Conservation (phyloP, 768 basidiomycete genomes). For the Boletus sensibilis region DNA sequence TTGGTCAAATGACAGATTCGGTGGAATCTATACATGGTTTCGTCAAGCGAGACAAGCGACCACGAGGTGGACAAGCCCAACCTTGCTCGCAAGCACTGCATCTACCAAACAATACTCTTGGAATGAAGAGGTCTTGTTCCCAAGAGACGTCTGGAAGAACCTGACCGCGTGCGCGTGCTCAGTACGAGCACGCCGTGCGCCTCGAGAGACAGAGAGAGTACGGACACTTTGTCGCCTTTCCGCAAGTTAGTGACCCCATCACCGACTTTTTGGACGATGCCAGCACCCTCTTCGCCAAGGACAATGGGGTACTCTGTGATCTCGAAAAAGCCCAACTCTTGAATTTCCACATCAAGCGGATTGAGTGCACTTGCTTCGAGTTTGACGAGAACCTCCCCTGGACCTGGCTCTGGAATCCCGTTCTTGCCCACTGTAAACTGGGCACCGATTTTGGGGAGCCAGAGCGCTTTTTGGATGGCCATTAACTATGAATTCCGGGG, state of each 20-base stretch:
- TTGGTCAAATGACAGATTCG: conserved; percentile 35
- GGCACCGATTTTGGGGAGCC: conserved; percentile 10
- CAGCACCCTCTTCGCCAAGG: conserved; percentile 38
- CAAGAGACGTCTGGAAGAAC: conserved; percentile 7
- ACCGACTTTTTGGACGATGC: conserved; percentile 38
- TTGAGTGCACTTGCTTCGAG: conserved; percentile 42
- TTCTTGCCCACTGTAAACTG: conserved; percentile 2
- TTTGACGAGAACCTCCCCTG: conserved; percentile 43
- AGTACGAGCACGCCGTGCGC: background rate
- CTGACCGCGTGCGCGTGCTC: background rate
- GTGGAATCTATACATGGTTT: conserved; percentile 28
- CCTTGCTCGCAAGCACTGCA: conserved; percentile 16
- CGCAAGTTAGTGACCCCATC: conserved; percentile 32
- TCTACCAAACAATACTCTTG: conserved; percentile 24
- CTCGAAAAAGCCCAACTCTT: background rate
- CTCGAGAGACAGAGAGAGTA: background rate
- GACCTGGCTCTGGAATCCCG: conserved; percentile 36
- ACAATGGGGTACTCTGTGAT: conserved; percentile 36
- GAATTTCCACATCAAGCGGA: conserved; percentile 36
- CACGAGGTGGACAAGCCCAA: background rate
- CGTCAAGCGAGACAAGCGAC: background rate
- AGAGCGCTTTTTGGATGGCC: conserved; percentile 13
- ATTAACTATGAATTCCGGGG: background rate
- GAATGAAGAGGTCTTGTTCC: conserved; percentile 12
- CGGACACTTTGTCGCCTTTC: conserved; percentile 33